Evolutionary conservation across 768 basidiomycete genomes (phyloP).

Genomic region (Auricularia cornea): DNA sequence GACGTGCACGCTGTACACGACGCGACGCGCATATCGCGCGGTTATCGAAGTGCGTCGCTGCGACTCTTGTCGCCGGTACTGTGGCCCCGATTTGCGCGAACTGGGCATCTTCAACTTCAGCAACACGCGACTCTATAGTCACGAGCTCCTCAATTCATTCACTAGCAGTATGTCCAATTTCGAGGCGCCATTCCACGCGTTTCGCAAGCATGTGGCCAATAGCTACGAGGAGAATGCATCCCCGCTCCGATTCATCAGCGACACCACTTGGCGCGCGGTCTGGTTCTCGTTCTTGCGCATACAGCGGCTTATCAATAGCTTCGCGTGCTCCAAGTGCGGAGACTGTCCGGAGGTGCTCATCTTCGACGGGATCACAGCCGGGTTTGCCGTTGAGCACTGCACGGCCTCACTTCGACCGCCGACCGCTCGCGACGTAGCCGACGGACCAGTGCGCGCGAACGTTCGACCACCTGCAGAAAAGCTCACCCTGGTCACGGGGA

Average conservation of each 20-base stretch:
- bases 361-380: constrained; percentile 7
- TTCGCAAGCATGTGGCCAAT: constrained; percentile 2
- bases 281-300: constrained; percentile 13
- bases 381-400: background rate
- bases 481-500: background rate
- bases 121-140: constrained; percentile 11
- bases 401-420: background rate
- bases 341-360: constrained; percentile 9
- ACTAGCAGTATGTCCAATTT: constrained; percentile 10
- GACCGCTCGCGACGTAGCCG: background rate
- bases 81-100: constrained; percentile 9
- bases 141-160: constrained; percentile 14
- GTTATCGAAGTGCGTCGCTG: no score
- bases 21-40: no score
- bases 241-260: constrained; percentile 3
- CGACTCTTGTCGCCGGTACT: background rate
- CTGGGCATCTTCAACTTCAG: constrained; percentile 14
- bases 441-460: background rate
- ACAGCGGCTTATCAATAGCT: constrained; percentile 5
- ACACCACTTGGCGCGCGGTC: constrained; percentile 10
- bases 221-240: constrained; percentile 5
- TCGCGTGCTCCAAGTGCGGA: constrained; percentile 11
- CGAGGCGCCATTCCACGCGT: constrained; percentile 13
- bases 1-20: no score
- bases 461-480: background rate